Conservation (phyloP, 2,329 filamentous ascomycete genomes). For the Cladosporium sp. region DNA sequence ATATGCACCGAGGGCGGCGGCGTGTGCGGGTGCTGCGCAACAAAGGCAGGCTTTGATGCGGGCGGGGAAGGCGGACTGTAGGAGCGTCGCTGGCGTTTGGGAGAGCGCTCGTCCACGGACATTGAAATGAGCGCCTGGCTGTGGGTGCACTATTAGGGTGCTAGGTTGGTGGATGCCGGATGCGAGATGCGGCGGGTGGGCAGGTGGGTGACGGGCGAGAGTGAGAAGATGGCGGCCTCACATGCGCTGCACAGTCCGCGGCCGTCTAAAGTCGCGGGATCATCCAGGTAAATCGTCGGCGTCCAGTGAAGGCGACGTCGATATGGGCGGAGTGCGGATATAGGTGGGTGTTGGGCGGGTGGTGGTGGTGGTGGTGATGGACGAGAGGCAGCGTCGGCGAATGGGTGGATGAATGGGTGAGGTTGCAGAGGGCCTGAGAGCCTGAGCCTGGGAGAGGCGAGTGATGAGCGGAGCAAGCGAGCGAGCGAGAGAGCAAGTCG, state of each 20-base stretch:
- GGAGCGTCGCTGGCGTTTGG: slow-evolving; percentile 36
- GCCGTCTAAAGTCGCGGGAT: not conserved
- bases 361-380: not conserved
- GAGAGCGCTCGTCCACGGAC: slow-evolving; percentile 31
- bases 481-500: slow-evolving; percentile 3
- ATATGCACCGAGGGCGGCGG: slow-evolving; percentile 46
- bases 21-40: slow-evolving; percentile 37
- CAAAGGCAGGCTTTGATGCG: slow-evolving; percentile 37
- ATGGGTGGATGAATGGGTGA: not conserved
- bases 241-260: slow-evolving; percentile 2
- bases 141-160: not conserved
- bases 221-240: slow-evolving; percentile 4
- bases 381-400: slow-evolving; percentile 1
- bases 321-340: slow-evolving; percentile 1
- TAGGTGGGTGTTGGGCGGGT: not conserved
- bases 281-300: slow-evolving; percentile 10
- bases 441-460: no score
- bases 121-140: slow-evolving; percentile 18
- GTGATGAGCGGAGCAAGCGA: no score
- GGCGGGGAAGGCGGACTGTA: slow-evolving; percentile 44
- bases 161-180: not conserved
- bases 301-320: slow-evolving; percentile 13
- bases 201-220: slow-evolving; percentile 4
- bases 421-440: not conserved
- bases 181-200: not conserved